phyloP scores from a whole-genome alignment of 202 grass and related monocot genomes.

The Hordeum pubiflorum region DNA sequence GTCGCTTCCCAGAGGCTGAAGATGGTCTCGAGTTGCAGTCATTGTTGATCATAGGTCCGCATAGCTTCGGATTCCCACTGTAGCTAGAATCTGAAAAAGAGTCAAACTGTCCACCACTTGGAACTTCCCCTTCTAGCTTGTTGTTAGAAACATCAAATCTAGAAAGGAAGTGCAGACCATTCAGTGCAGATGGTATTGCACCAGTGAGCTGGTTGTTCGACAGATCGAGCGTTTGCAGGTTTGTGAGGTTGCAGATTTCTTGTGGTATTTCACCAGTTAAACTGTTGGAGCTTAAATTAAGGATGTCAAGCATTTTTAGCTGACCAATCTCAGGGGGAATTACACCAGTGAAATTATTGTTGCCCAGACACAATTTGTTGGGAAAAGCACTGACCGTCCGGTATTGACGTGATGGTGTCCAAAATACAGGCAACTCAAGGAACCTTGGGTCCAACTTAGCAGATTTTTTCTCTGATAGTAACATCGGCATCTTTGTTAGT shows the following conservation, averaged over 20 bases:
- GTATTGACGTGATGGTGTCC: slow-evolving; percentile 47
- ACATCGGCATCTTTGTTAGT: no score
- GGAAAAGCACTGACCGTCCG: slow-evolving; percentile 62
- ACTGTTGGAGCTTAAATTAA: slow-evolving; percentile 62
- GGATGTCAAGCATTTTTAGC: slow-evolving; percentile 41
- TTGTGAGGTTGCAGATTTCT: slow-evolving; percentile 53
- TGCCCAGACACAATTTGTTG: slow-evolving; percentile 29
- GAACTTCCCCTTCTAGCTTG: slow-evolving; percentile 40
- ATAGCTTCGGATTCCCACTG: slow-evolving; percentile 47
- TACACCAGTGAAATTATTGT: slow-evolving; percentile 48
- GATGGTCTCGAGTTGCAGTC: not conserved
- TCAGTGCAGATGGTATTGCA: slow-evolving; percentile 27
- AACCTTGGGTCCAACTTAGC: slow-evolving; percentile 33
- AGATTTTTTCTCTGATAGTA: slow-evolving; percentile 36
- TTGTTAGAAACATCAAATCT: slow-evolving; percentile 56
- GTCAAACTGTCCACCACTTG: slow-evolving; percentile 34
- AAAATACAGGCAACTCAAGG: slow-evolving; percentile 56
- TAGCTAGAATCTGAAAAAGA: slow-evolving; percentile 48
- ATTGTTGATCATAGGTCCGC: slow-evolving; percentile 24
- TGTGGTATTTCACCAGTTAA: slow-evolving; percentile 64
- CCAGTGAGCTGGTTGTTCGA: slow-evolving; percentile 49
- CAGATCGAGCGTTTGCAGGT: slow-evolving; percentile 51
- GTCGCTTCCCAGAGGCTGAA: not conserved
- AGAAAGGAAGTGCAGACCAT: slow-evolving; percentile 45
- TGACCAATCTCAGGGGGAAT: slow-evolving; percentile 51